Evolutionary conservation across 2,329 filamentous ascomycete genomes (phyloP), one percentile per base, ranked within the genome.

Genomic region (Cadophora malorum): DNA sequence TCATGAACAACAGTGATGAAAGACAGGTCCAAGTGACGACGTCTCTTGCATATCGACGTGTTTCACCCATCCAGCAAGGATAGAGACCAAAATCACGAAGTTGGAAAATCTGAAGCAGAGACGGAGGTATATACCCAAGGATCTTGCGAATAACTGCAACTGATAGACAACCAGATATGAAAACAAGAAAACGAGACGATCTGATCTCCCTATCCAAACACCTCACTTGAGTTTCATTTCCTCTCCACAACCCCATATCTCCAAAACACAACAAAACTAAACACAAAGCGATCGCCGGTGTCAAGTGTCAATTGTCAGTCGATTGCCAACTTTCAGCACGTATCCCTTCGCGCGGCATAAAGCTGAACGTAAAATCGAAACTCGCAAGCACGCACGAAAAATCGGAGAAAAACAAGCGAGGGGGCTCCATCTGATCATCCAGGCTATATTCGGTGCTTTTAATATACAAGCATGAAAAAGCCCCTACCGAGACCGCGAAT

Each of bases 381-480:
- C 59, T 49, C 41, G 41, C 59, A 33, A 62, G 28, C 23, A 47
- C 14, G 45, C 45, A 49, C 45, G 16, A 16, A 45, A 6, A 45
- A 16, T 62, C 59, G 59, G 59, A 62, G 59, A 62, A 49, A 49
- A 16, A n/a, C 14, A 62, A 50, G 59, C 59, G 28, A 62, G 59
- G 56, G 28, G 35, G 35, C 56, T 59, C 56, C 35, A 38, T 23
- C 33, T 41, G 33, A 45, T 38, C 33, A 25, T 23, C 35, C 21
- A 45, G 21, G 19, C 41, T 47, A 50, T 50, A 62, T 49, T 49
- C 41, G 28, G 59, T 33, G 45, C 38, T 62, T 14, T 62, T 62
- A 50, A 62, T 62, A 49, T 62, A n/a, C 59, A 62, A 35, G 56
- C 35, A 59, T 59, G n/a, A 59, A 59, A 41, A 41, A 59, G 33